Evolutionary conservation across 2,329 filamentous ascomycete species (phyloP), one percentile per base, ranked within the genome.

Genomic region (Cordyceps fumosorosea): DNA sequence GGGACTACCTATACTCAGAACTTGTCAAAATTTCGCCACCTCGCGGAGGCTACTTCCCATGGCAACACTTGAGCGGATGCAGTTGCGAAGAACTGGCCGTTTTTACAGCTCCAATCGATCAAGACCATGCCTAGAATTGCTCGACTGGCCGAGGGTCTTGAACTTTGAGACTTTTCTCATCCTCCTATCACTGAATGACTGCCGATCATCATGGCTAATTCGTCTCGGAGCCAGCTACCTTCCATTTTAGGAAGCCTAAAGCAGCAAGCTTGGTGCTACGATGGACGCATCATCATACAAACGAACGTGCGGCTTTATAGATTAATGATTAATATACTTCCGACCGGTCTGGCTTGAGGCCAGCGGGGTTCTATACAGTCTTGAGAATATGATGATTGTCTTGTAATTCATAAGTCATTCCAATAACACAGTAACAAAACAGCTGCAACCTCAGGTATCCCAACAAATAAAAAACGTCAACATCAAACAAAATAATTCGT

Each of bases 321-420:
- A 22, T 14, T 40, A 24, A 37, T 22, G 51, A 32, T 37, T 22
- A 53, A 24, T 52, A 52, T 53, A 14, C 26, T n/a, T 22, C 3
- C 26, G 22, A 29, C n/a, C 16, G 40, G 14, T 44, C 40, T n/a
- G 8, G n/a, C 16, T 44, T 7, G 14, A 20, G 7, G 26, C 44
- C n/a, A 12, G 10, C 29, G n/a, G 20, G 7, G 6, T 12, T 22
- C 7, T n/a, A 18, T 26, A 26, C 45, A 48, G 6, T 26, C 32
- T 6, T 14, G 8, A n/a, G 16, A 53, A 18, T 22, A 18, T 22
- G 7, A n/a, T 47, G 37, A 37, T 50, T 32, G 20, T 59, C 18
- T 60, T 59, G 20, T 22, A 14, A 50, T 61, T 61, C 59, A 56
- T 61, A 50, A 61, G 44, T 61, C 59, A 42, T 61, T 48, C 20